phyloP scores from a whole-genome alignment of 192 early-diverging fungal species.

The Haplosporangium gracile region DNA sequence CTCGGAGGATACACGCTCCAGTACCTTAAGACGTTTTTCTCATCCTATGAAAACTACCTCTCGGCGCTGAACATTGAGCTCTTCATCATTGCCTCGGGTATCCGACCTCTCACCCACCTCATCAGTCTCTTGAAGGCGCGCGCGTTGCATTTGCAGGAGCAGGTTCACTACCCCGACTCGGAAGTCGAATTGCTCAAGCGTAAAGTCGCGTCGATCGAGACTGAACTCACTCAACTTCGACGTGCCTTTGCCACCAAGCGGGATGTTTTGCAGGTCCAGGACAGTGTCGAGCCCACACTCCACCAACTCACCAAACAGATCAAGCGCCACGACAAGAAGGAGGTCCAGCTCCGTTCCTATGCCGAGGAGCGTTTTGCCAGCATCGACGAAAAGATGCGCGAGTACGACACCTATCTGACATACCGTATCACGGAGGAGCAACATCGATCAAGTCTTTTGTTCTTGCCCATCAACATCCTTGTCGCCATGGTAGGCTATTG shows the following conservation, averaged over 20 bases:
- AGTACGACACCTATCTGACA: conserved; percentile 65
- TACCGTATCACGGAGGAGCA: conserved; percentile 69
- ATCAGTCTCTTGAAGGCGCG: conserved; percentile 62
- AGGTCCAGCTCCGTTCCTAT: conserved; percentile 62
- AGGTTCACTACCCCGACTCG: conserved; percentile 63
- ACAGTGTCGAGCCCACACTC: conserved; percentile 65
- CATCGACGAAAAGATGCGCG: conserved; percentile 66
- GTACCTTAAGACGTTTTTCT: conserved; percentile 65
- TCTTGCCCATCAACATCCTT: conserved; percentile 68
- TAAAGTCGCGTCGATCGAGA: conserved; percentile 62
- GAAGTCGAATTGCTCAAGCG: conserved; percentile 63
- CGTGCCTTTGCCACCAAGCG: conserved; percentile 69
- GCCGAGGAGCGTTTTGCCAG: conserved; percentile 65
- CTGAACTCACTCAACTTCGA: conserved; percentile 62
- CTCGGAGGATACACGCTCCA: conserved; percentile 68
- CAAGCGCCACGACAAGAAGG: conserved; percentile 69
- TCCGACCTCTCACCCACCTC: conserved; percentile 66
- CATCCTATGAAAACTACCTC: conserved; percentile 67
- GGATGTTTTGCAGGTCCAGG: conserved; percentile 63
- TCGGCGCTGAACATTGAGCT: conserved; percentile 68
- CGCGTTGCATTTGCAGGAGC: conserved; percentile 66
- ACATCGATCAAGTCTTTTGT: conserved; percentile 53
- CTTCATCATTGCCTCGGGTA: conserved; percentile 68
- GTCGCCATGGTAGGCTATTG: conserved; percentile 58
- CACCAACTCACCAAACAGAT: conserved; percentile 66